Conservation (phyloP, 495 filamentous ascomycete genomes). For the Penicillium egyptiacum region DNA sequence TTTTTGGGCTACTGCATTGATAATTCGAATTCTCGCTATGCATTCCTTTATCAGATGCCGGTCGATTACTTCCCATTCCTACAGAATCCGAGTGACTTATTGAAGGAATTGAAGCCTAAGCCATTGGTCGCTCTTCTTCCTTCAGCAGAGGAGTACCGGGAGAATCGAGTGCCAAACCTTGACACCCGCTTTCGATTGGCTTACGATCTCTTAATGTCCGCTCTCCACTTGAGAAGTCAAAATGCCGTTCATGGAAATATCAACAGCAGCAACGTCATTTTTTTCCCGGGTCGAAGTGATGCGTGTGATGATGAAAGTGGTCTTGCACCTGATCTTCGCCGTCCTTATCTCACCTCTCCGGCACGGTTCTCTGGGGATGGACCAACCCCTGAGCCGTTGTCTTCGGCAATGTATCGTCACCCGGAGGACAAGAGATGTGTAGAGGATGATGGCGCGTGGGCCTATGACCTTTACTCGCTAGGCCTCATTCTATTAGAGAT, state of each 20-base stretch:
- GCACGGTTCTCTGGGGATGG: constrained; percentile 75
- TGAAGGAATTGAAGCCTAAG: constrained; percentile 43
- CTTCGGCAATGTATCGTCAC: constrained; percentile 71
- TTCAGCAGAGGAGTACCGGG: constrained; percentile 44
- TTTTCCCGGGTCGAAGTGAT: constrained; percentile 58
- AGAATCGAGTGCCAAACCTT: constrained; percentile 51
- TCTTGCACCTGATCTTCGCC: constrained; percentile 59
- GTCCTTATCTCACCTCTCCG: constrained; percentile 76
- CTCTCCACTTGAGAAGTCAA: constrained; percentile 73
- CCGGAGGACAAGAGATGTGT: constrained; percentile 67
- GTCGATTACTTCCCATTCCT: constrained; percentile 52
- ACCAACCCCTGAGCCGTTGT: constrained; percentile 49
- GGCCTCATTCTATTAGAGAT: constrained; percentile 83
- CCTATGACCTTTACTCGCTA: constrained; percentile 81
- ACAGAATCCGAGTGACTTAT: constrained; percentile 44
- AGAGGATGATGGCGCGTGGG: constrained; percentile 51
- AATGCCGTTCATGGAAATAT: constrained; percentile 80
- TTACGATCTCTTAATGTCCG: constrained; percentile 71
- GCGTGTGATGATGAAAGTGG: constrained; percentile 42
- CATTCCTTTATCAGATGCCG: constrained; percentile 82
- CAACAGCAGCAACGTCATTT: constrained; percentile 74
- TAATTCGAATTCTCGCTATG: constrained; percentile 70
- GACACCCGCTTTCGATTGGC: constrained; percentile 86
- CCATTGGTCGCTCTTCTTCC: constrained; percentile 52
- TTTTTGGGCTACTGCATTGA: constrained; percentile 87